Conservation (phyloP, 2,329 filamentous ascomycete genomes). For the Aureobasidium sp. region DNA sequence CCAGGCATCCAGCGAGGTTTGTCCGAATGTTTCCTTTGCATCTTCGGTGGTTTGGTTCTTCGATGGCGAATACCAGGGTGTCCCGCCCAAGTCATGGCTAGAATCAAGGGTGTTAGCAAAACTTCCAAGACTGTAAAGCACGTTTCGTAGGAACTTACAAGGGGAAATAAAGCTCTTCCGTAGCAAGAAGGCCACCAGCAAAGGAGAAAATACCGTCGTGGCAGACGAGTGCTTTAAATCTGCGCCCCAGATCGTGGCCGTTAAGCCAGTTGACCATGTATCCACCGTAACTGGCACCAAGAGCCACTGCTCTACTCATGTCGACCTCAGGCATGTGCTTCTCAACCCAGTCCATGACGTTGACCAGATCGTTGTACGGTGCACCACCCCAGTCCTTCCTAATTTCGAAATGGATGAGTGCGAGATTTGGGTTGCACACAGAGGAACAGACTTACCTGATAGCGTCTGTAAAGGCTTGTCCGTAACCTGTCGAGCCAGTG, state of each 20-base stretch:
- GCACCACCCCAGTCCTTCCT: slow-evolving; percentile 71
- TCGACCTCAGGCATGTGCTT: slow-evolving; percentile 60
- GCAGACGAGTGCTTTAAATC: slow-evolving; percentile 80
- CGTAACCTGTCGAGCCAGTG: slow-evolving; percentile 75
- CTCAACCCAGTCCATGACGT: slow-evolving; percentile 65
- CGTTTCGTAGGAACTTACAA: slow-evolving; percentile 22
- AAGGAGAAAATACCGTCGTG: slow-evolving; percentile 77
- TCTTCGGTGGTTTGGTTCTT: slow-evolving; percentile 12
- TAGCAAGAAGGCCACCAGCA: slow-evolving; percentile 25
- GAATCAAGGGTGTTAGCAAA: too few relatives aligned
- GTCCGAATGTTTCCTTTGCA: slow-evolving; percentile 13
- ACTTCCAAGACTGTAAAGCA: too few relatives aligned
- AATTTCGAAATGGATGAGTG: too few relatives aligned
- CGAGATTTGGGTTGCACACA: too few relatives aligned
- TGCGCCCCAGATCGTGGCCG: slow-evolving; percentile 69
- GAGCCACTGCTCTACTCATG: slow-evolving; percentile 57
- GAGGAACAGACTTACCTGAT: slow-evolving; percentile 40
- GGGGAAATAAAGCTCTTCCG: slow-evolving; percentile 48
- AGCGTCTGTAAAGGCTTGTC: slow-evolving; percentile 65
- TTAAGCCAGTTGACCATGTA: slow-evolving; percentile 90
- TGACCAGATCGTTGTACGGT: slow-evolving; percentile 74
- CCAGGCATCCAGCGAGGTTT: slow-evolving; percentile 37
- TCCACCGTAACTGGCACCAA: slow-evolving; percentile 67
- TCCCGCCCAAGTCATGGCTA: slow-evolving; percentile 44
- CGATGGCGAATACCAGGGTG: slow-evolving; percentile 38